phyloP scores from a whole-genome alignment of 1,284 basidiomycete genomes.

The Leccinum solheimii region DNA sequence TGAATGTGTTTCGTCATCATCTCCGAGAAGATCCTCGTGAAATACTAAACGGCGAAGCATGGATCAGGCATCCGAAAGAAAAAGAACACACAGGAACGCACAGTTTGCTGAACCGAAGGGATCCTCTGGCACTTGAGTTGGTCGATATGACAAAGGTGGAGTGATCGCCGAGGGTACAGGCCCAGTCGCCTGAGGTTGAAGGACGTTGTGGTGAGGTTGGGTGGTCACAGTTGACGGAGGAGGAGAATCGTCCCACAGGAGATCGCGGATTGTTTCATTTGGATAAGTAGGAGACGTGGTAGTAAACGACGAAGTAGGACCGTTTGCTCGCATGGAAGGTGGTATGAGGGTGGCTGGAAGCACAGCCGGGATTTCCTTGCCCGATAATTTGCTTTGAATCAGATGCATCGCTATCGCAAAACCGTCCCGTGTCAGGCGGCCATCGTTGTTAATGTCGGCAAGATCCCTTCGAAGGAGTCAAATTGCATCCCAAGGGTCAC shows the following conservation, averaged over 20 bases:
- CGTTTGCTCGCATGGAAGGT: slow-evolving; percentile 65
- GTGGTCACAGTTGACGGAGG: slow-evolving; percentile 45
- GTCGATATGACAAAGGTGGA: slow-evolving; percentile 25
- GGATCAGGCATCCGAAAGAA: slow-evolving; percentile 19
- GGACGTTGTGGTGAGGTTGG: slow-evolving; percentile 33
- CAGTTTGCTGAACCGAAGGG: slow-evolving; percentile 42
- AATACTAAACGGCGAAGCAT: slow-evolving; percentile 22
- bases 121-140: slow-evolving; percentile 35
- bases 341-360: slow-evolving; percentile 82
- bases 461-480: slow-evolving; percentile 72
- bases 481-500: slow-evolving; percentile 3
- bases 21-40: slow-evolving; percentile 63
- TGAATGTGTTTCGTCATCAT: slow-evolving; percentile 56
- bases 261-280: slow-evolving; percentile 42
- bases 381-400: slow-evolving; percentile 85
- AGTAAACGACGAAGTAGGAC: slow-evolving; percentile 35
- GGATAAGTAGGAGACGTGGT: slow-evolving; percentile 37
- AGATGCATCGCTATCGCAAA: slow-evolving; percentile 97
- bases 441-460: slow-evolving; percentile 88
- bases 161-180: slow-evolving; percentile 4
- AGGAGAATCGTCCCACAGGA: slow-evolving; percentile 68
- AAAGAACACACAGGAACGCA: slow-evolving; percentile 22
- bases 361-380: slow-evolving; percentile 75
- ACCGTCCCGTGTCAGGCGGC: slow-evolving; percentile 85
- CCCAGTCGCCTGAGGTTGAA: slow-evolving; percentile 43